Base-by-base conservation (phyloP, 2,329 filamentous ascomycete species). In the Diaporthe amygdali region DNA sequence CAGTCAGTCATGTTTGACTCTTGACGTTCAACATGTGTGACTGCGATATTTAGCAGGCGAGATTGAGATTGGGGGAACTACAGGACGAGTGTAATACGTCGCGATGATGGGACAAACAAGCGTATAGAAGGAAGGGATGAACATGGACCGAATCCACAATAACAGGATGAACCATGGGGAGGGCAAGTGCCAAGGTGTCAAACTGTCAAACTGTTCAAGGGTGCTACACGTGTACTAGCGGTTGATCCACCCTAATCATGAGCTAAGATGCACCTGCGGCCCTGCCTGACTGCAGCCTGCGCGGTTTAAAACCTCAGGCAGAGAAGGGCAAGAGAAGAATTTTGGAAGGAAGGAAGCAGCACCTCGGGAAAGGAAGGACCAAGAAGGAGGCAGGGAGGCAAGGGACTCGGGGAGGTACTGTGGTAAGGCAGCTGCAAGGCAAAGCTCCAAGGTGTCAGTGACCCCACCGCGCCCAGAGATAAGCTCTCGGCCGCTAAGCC, bases 361-460 rank as follows among this genome's bases (percentile, higher is more conserved):
- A 56, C 22, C 25, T 1, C 7, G 34, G 54, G 34, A 41, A 34
- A 14, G 5, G 37, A 14, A 8, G 37, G 34, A n/a, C n/a, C n/a
- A n/a, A n/a, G 34, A 25, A 61, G 52, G n/a, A 25, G 51, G 32
- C 52, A 10, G 5, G 5, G 20, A n/a, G 10, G 56, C 37, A 17
- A 32, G 37, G 39, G n/a, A 27, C 22, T 10, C 12, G 4, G n/a
- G 68, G 78, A 77, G 67, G 80, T 80, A 68, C n/a, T n/a, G n/a
- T n/a, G n/a, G n/a, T n/a, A n/a, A n/a, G n/a, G n/a, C n/a, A n/a
- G n/a, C n/a, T n/a, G n/a, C n/a, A 82, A 56, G 68, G 74, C 69
- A 75, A 10, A 39, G 56, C 56, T 44, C 56, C 56, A 61, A 61
- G 56, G 56, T 27, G n/a, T n/a, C n/a, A n/a, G n/a, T 46, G 56